These are phyloP conservation scores for Pezicula neosporulosa DNA, from an alignment of 2,329 filamentous ascomycete genomes.

Conservation along the genomic window DNA sequence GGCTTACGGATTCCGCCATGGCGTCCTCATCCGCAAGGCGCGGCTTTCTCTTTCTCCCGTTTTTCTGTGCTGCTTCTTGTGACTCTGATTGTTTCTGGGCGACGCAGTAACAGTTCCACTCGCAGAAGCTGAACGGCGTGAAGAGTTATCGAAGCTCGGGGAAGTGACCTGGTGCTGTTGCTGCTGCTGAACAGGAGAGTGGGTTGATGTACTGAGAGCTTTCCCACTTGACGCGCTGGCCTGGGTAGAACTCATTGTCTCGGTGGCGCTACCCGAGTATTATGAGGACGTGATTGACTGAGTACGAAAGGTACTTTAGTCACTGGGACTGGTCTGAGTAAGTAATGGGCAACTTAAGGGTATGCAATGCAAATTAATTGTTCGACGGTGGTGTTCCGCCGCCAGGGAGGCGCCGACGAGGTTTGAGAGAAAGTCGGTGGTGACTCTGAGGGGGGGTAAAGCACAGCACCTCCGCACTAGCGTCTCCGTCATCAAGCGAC, in stretches of 20 bases:
- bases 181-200: constrained; percentile 24
- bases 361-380: no score
- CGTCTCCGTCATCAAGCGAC: background rate
- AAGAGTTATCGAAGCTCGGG: constrained; percentile 24
- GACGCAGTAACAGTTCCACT: constrained; percentile 29
- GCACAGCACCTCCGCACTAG: background rate
- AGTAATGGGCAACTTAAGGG: no score
- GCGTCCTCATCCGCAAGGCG: constrained; percentile 77
- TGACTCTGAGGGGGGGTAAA: background rate
- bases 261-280: background rate
- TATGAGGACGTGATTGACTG: no score
- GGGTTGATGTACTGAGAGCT: constrained; percentile 23
- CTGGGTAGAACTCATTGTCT: constrained; percentile 28
- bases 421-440: background rate
- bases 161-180: constrained; percentile 22
- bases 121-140: constrained; percentile 17
- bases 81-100: constrained; percentile 72
- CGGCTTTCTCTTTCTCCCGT: constrained; percentile 72
- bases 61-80: constrained; percentile 81
- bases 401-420: background rate
- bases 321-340: no score
- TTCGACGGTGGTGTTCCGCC: background rate
- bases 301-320: no score
- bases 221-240: constrained; percentile 27
- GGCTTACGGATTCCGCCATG: constrained; percentile 73